Conservation (phyloP, 176 grass and related monocot species). For the Chloris gayana region DNA sequence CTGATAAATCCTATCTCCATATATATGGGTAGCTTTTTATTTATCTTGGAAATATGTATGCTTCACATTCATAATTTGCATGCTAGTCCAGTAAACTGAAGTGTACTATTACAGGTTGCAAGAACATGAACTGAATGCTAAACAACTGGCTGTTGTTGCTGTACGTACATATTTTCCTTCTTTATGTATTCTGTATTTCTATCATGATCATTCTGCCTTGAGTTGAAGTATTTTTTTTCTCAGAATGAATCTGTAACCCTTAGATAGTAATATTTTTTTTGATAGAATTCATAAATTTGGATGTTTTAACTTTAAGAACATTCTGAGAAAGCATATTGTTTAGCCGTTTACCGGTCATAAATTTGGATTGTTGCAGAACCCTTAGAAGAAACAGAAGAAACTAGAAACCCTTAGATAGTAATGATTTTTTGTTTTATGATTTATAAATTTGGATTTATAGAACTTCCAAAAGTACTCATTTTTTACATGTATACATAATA, state of each 20-base stretch:
- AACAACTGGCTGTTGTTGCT: conserved; percentile 74
- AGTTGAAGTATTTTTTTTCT: not conserved
- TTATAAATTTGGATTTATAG: conserved; percentile 3
- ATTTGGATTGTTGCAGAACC: no score
- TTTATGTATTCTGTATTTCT: conserved; percentile 33
- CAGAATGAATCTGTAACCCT: conserved; percentile 1
- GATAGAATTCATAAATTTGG: not conserved
- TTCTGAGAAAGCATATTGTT: no score
- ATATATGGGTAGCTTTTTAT: conserved; percentile 66
- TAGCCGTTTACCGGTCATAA: no score
- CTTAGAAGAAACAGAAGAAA: no score
- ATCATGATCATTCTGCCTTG: not conserved
- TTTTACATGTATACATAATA: not conserved
- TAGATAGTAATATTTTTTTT: conserved; percentile 2
- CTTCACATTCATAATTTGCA: conserved; percentile 22
- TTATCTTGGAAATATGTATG: conserved; percentile 22
- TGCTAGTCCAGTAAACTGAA: conserved; percentile 10
- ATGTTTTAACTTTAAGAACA: conserved; percentile 1
- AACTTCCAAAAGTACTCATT: conserved; percentile 5
- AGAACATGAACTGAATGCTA: conserved; percentile 73
- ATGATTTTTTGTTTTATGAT: not conserved
- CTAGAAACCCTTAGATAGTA: conserved; percentile 2
- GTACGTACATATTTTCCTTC: conserved; percentile 57
- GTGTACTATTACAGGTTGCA: conserved; percentile 64
- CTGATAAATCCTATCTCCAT: conserved; percentile 81